Conservation (phyloP, 257 asterid species). For the Petunia axillaris region DNA sequence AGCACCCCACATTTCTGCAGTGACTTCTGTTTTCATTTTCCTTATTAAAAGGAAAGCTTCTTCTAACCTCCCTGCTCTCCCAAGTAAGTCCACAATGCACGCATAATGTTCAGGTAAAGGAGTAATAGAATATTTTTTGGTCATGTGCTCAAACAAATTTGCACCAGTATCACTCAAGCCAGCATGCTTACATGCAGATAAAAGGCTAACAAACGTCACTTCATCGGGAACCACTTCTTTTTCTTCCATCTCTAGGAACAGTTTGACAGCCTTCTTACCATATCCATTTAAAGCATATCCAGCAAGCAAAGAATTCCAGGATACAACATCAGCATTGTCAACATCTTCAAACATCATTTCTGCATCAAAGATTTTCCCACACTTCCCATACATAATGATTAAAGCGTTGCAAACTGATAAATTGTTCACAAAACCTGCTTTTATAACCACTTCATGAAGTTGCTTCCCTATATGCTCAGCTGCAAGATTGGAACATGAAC, state of each 20-base stretch:
- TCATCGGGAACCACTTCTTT: slow-evolving; percentile 44
- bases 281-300: slow-evolving; percentile 53
- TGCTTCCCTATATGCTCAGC: slow-evolving; percentile 26
- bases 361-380: slow-evolving; percentile 46
- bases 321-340: slow-evolving; percentile 39
- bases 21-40: slow-evolving; percentile 37
- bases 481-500: slow-evolving; percentile 45
- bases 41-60: slow-evolving; percentile 44
- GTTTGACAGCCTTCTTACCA: slow-evolving; percentile 47
- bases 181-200: slow-evolving; percentile 53
- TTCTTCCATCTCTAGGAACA: slow-evolving; percentile 48
- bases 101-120: slow-evolving; percentile 45
- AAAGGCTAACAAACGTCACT: slow-evolving; percentile 48
- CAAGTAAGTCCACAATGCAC: slow-evolving; percentile 53
- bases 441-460: slow-evolving; percentile 34
- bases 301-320: slow-evolving; percentile 58
- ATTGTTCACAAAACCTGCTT: slow-evolving; percentile 37
- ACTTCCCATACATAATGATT: slow-evolving; percentile 45
- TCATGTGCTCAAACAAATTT: slow-evolving; percentile 44
- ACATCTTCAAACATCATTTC: slow-evolving; percentile 41
- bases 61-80: slow-evolving; percentile 52
- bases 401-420: slow-evolving; percentile 42
- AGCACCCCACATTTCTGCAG: slow-evolving; percentile 50
- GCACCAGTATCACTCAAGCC: slow-evolving; percentile 45
- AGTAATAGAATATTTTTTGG: slow-evolving; percentile 39